These are phyloP conservation scores for Plantago coronopus DNA, from an alignment of 305 asterid genomes.

Conservation along the genomic window DNA sequence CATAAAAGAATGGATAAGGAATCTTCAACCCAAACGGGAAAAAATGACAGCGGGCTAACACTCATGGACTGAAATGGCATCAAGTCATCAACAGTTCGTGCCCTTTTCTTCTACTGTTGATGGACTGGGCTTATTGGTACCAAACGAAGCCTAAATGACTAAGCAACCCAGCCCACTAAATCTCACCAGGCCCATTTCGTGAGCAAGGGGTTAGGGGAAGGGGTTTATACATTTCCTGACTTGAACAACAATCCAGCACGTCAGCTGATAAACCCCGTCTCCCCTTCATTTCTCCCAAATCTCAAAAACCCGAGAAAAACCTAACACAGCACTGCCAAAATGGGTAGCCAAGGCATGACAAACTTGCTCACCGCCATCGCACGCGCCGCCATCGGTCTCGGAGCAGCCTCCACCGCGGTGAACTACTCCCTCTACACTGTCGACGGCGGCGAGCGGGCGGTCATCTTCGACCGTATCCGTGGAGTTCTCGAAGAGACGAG, in stretches of 20 bases:
- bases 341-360: slow-evolving; percentile 67
- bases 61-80: too few species aligned
- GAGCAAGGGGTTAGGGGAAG: not conserved
- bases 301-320: not conserved
- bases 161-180: too few species aligned
- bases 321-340: slow-evolving; percentile 22
- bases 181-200: too few species aligned
- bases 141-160: too few species aligned
- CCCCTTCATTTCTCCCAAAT: slow-evolving; percentile 14
- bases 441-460: slow-evolving; percentile 96
- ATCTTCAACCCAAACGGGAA: too few species aligned
- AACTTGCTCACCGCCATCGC: slow-evolving; percentile 56
- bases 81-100: too few species aligned
- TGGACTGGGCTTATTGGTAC: too few species aligned
- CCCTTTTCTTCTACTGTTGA: too few species aligned
- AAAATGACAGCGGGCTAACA: too few species aligned
- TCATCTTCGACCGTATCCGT: slow-evolving; percentile 82
- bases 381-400: slow-evolving; percentile 70
- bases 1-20: too few species aligned
- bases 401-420: slow-evolving; percentile 47
- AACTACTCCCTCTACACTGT: slow-evolving; percentile 80
- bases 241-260: not conserved
- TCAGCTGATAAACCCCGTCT: too few species aligned
- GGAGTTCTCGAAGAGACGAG: slow-evolving; percentile 74
- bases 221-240: not conserved